A percentile compares a stretch with the other conserved stretches of the same genome.
Conservation (phyloP, 441 rosid species). For the Geranium incanum region DNA sequence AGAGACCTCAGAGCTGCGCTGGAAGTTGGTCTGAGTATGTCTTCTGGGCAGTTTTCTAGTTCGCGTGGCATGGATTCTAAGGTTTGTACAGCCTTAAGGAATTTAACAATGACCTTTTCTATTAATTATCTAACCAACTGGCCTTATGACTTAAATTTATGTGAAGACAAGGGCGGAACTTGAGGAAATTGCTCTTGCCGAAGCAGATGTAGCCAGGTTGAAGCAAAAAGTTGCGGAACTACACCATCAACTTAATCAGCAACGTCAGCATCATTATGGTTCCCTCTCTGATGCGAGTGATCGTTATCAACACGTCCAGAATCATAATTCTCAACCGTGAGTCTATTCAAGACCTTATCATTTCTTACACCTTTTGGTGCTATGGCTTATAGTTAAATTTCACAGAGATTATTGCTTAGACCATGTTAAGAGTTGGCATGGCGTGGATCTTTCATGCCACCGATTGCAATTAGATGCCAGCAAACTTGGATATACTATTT, state of each 20-base stretch:
- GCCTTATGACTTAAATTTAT: conserved; percentile 31
- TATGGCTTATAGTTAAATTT: conserved; percentile 6
- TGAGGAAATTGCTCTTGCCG: conserved; percentile 98
- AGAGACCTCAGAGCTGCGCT: conserved; percentile 97
- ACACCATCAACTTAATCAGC: conserved; percentile 95
- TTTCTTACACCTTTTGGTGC: not conserved
- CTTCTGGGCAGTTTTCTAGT: conserved; percentile 72
- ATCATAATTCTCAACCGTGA: conserved; percentile 71
- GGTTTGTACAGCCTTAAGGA: conserved; percentile 39
- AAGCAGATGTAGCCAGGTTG: conserved; percentile 94
- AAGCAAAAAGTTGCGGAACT: conserved; percentile 98
- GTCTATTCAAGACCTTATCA: conserved; percentile 25
- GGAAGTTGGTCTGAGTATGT: conserved; percentile 97
- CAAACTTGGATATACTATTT: not conserved
- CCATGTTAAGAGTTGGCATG: not conserved
- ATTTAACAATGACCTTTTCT: conserved; percentile 6
- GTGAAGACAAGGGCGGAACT: conserved; percentile 94
- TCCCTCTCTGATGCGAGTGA: conserved; percentile 78
- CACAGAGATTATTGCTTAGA: conserved; percentile 5
- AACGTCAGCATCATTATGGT: conserved; percentile 72
- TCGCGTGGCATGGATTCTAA: conserved; percentile 91
- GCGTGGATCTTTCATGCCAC: not conserved
- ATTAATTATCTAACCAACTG: conserved; percentile 11
- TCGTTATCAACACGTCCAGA: conserved; percentile 65
- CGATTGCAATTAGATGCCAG: not conserved